Conservation (phyloP, 306 rosid species). For the Gastrolobium bilobum region DNA sequence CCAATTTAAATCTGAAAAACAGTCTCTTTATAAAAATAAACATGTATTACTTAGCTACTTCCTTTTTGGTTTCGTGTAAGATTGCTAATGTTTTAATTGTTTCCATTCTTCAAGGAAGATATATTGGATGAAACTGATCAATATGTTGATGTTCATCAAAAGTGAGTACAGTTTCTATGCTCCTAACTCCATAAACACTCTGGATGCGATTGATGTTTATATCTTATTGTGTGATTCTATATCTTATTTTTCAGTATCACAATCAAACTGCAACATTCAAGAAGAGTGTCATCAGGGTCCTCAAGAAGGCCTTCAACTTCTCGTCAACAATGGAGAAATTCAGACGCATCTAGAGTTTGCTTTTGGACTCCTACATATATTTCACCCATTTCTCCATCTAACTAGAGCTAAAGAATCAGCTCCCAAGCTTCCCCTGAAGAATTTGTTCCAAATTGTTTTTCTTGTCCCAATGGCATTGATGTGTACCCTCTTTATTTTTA, state of each 20-base stretch:
- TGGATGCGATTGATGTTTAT: neutral
- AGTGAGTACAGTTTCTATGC: slow-evolving; percentile 54
- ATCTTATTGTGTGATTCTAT: neutral
- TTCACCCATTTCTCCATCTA: slow-evolving; percentile 57
- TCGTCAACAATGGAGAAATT: slow-evolving; percentile 54
- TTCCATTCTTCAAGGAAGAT: slow-evolving; percentile 62
- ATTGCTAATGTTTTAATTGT: slow-evolving; percentile 9
- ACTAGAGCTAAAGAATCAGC: slow-evolving; percentile 6
- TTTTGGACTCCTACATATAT: slow-evolving; percentile 48
- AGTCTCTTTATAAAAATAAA: neutral
- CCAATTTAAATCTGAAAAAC: too few species aligned
- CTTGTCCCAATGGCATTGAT: neutral
- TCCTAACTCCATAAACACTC: neutral
- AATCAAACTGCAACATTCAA: slow-evolving; percentile 65
- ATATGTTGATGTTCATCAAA: slow-evolving; percentile 78
- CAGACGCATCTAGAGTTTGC: slow-evolving; percentile 59
- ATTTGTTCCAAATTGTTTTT: slow-evolving; percentile 8
- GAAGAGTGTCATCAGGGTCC: slow-evolving; percentile 66
- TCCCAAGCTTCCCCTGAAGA: neutral
- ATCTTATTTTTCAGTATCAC: slow-evolving; percentile 60
- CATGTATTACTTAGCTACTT: neutral
- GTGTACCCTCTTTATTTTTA: slow-evolving; percentile 5
- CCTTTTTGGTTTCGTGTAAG: neutral
- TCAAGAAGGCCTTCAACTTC: slow-evolving; percentile 52
- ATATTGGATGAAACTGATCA: slow-evolving; percentile 86